Evolutionary conservation across 2,329 filamentous ascomycete species (phyloP).

Genomic region (Monascus ruber): DNA sequence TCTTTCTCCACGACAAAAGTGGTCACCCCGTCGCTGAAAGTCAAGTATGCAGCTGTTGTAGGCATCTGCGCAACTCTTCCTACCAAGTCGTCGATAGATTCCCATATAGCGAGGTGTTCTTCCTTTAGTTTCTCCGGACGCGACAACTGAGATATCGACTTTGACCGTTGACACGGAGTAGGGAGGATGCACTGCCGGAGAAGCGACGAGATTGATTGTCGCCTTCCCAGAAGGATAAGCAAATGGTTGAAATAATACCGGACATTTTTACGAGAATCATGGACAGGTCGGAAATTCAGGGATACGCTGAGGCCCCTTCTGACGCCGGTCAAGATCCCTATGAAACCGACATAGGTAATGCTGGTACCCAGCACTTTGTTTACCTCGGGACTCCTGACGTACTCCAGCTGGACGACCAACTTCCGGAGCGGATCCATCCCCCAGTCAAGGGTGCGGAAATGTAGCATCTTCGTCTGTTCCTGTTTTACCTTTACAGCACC

Average conservation of each 20-base stretch:
- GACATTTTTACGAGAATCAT: conserved; percentile 32
- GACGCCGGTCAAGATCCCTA: conserved; percentile 41
- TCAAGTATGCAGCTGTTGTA: conserved; percentile 47
- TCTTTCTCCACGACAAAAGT: conserved; percentile 48
- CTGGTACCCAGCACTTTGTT: conserved; percentile 33
- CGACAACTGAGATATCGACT: neutral
- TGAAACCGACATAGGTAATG: conserved; percentile 40
- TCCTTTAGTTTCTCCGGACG: neutral
- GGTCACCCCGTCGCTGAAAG: conserved; percentile 40
- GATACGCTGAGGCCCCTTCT: conserved; percentile 36
- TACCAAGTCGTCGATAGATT: conserved; percentile 16
- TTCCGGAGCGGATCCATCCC: conserved; percentile 41
- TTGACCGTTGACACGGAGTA: conserved; percentile 8
- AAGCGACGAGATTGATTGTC: conserved; percentile 43
- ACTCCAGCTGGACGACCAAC: conserved; percentile 43
- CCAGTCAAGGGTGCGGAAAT: conserved; percentile 42
- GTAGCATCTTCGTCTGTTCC: conserved; percentile 18
- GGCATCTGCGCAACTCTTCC: conserved; percentile 23
- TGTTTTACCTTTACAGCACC: conserved; percentile 30
- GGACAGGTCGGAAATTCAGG: conserved; percentile 42
- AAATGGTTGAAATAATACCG: conserved; percentile 39
- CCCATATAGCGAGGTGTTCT: neutral
- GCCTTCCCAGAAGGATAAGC: conserved; percentile 42
- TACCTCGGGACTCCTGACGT: conserved; percentile 23
- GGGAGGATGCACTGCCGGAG: conserved; percentile 36